Evolutionary conservation across 2,329 filamentous ascomycete genomes (phyloP).

Genomic region (Botrytis byssoidea): DNA sequence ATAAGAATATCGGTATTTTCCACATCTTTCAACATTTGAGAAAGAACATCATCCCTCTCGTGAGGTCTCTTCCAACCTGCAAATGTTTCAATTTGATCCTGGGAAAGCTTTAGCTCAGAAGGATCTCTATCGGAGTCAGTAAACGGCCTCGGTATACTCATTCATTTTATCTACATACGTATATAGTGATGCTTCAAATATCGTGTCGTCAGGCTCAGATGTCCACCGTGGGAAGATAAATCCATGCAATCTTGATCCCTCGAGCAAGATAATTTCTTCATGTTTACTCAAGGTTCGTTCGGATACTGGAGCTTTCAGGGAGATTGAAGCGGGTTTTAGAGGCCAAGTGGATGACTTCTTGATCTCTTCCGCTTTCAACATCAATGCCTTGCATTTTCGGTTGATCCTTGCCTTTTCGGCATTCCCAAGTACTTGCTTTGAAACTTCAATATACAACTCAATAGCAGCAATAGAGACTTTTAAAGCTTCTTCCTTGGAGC

Average conservation of each 20-base stretch:
- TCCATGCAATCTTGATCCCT: conserved; percentile 77
- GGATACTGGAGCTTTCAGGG: conserved; percentile 44
- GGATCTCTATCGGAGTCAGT: conserved; percentile 57
- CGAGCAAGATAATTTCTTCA: conserved; percentile 74
- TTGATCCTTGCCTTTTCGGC: conserved; percentile 66
- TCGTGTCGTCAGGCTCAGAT: conserved; percentile 54
- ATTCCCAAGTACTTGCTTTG: conserved; percentile 58
- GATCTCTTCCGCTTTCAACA: conserved; percentile 72
- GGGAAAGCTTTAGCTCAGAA: conserved; percentile 68
- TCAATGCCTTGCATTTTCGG: conserved; percentile 65
- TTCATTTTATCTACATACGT: conserved; percentile 46
- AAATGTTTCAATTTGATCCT: conserved; percentile 72
- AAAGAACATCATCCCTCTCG: conserved; percentile 54
- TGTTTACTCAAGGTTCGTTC: conserved; percentile 61
- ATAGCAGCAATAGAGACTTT: conserved; percentile 72
- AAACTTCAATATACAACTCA: conserved; percentile 78
- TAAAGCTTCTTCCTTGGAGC: conserved; percentile 63
- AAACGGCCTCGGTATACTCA: neutral
- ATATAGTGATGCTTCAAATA: conserved; percentile 63
- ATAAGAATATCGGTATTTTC: conserved; percentile 50
- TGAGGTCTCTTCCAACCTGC: conserved; percentile 76
- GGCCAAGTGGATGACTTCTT: conserved; percentile 49
- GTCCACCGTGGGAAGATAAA: conserved; percentile 85
- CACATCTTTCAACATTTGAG: neutral
- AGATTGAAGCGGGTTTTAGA: conserved; percentile 26